phyloP scores from a whole-genome alignment of 768 basidiomycete species.

The Russula virescens region DNA sequence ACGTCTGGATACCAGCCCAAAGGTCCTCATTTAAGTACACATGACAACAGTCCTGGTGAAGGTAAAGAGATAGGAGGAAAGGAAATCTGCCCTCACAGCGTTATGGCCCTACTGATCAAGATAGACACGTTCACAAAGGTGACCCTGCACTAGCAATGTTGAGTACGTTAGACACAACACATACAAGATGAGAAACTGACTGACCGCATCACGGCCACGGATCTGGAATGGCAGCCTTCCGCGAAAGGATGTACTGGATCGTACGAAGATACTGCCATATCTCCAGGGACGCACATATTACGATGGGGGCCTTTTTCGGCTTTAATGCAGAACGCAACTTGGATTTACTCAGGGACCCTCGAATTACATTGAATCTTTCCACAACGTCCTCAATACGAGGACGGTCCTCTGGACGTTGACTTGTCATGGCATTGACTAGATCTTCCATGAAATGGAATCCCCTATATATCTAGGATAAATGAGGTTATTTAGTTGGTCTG shows the following conservation, averaged over 20 bases:
- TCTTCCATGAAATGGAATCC: conserved; percentile 28
- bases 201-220: neutral
- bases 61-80: neutral
- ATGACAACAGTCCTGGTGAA: neutral
- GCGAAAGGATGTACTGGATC: conserved; percentile 1
- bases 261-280: conserved; percentile 1
- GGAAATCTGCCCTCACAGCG: neutral
- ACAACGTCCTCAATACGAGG: conserved; percentile 26
- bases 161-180: neutral
- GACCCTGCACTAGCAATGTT: neutral
- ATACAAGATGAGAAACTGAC: neutral
- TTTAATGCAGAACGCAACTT: conserved; percentile 17
- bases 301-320: neutral
- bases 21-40: too few species aligned
- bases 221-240: conserved; percentile 4
- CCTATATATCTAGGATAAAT: conserved; percentile 22
- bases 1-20: neutral
- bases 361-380: neutral
- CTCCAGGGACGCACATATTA: neutral
- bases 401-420: conserved; percentile 26
- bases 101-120: neutral
- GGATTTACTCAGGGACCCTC: neutral
- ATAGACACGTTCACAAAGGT: neutral
- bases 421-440: conserved; percentile 29
- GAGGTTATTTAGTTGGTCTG: neutral